phyloP scores from a whole-genome alignment of 2,329 filamentous ascomycete species.

The Diaporthe citriasiana region DNA sequence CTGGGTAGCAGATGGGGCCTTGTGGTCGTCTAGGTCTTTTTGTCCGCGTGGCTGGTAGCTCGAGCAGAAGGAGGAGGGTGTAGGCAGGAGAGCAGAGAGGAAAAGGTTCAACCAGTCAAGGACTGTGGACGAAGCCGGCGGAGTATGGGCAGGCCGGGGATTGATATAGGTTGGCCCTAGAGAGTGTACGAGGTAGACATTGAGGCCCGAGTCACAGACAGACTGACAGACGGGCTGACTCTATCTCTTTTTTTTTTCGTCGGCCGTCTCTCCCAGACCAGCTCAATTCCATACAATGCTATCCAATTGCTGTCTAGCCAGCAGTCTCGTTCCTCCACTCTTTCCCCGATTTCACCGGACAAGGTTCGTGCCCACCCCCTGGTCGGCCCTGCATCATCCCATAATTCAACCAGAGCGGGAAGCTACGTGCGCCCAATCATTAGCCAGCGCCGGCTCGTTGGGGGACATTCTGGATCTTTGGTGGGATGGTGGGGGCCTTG shows the following conservation, averaged over 20 bases:
- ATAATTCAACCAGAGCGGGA: conserved; percentile 37
- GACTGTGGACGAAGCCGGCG: conserved; percentile 1
- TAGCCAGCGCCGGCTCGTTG: conserved; percentile 37
- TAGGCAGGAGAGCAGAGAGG: conserved; percentile 6
- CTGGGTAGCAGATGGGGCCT: conserved; percentile 9
- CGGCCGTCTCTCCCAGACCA: not conserved
- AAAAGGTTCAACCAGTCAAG: conserved; percentile 32
- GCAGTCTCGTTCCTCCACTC: conserved; percentile 9
- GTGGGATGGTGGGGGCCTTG: conserved; percentile 41
- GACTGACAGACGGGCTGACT: conserved; percentile 7
- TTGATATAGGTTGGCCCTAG: conserved; percentile 25
- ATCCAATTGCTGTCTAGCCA: conserved; percentile 1
- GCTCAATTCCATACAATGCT: not conserved
- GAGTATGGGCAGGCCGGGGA: conserved; percentile 19
- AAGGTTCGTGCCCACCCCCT: conserved; percentile 28
- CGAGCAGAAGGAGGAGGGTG: conserved; percentile 19
- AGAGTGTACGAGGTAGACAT: not conserved
- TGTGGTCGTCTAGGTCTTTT: conserved; percentile 18
- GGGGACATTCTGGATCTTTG: conserved; percentile 40
- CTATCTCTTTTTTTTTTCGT: not conserved
- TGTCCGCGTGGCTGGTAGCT: conserved; percentile 23
- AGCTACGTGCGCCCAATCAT: conserved; percentile 36
- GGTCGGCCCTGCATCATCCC: conserved; percentile 39
- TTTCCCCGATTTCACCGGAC: conserved; percentile 30
- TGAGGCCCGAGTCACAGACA: conserved; percentile 29